Base-by-base conservation (phyloP, 495 filamentous ascomycete genomes). In the Chlorociboria aeruginascens region DNA sequence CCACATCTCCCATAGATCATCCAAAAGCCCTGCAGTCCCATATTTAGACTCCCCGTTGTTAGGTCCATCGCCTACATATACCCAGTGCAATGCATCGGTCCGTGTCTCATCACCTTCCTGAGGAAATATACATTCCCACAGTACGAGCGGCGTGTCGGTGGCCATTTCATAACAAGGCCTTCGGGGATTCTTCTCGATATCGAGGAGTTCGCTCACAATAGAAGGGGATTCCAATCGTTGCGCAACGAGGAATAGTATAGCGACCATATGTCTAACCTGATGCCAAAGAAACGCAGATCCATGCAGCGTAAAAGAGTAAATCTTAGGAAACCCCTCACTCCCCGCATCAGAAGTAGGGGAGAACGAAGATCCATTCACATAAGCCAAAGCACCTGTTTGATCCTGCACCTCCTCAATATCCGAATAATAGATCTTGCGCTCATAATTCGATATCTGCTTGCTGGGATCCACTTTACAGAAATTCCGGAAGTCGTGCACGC, bases 211-310 rank as follows among this genome's bases (percentile, higher is more conserved):
- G 14, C 70, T 62, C 20, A 97, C 69, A 3, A 97, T 59, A 0
- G 73, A 73, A 4, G 89, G 83, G 16, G 69, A 59, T 58, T 98
- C 92, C 6, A 95, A 72, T 0, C 87, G 82, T 65, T 97, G 93
- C 9, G 86, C 92, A n/a, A 98, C 74, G 8, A 87, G 63, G 65
- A 98, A 97, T 29, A 98, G 67, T 12, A 97, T 72, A 14, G 80
- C 73, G 11, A 89, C 78, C 79, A 98, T 90, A 67, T 86, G 83
- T 12, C 92, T 79, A 51, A 98, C 93, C 65, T 98, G 92, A 62
- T 98, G 93, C 90, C 90, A 98, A 39, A 98, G 68, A 63, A 98
- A 98, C 7, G 87, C 93, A n/a, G 84, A 84, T 12, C 92, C 92
- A 40, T 87, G 76, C 32, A 98, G 72, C 17, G 78, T 78, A 61